A percentile compares a stretch with the other conserved stretches of the same genome.
phyloP scores from a whole-genome alignment of 2,329 filamentous ascomycete genomes.

The Ophiostoma novo-ulmi region DNA sequence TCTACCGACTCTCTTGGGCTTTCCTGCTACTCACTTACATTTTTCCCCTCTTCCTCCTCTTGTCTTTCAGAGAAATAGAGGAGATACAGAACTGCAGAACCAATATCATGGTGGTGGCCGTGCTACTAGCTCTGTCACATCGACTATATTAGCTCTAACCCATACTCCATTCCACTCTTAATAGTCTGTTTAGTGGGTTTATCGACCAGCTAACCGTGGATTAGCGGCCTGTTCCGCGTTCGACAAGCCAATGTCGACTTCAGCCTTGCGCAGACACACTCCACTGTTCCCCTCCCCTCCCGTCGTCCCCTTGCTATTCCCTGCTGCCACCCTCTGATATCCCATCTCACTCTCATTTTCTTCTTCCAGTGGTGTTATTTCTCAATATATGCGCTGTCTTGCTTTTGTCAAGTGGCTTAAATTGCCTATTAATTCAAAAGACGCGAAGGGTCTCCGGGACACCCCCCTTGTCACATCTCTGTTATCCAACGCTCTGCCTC shows the following conservation, averaged over 20 bases:
- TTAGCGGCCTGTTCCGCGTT: slow-evolving; percentile 5
- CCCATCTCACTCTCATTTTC: not conserved
- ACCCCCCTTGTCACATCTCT: too few species aligned
- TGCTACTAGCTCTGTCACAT: not conserved
- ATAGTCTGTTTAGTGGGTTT: not conserved
- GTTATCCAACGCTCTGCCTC: too few species aligned
- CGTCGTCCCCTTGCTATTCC: not conserved
- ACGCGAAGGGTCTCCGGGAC: too few species aligned
- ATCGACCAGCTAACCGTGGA: not conserved
- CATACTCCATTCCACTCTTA: not conserved
- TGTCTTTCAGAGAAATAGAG: not conserved
- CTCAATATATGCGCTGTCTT: too few species aligned
- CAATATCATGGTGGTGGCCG: not conserved
- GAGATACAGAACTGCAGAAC: not conserved
- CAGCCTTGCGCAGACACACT: slow-evolving; percentile 10
- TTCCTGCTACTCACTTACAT: too few species aligned
- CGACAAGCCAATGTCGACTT: not conserved
- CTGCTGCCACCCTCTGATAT: not conserved
- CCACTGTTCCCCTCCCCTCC: slow-evolving; percentile 3
- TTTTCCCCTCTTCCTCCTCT: too few species aligned
- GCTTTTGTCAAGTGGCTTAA: too few species aligned
- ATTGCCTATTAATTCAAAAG: not conserved
- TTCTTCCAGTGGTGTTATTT: not conserved
- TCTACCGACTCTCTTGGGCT: not conserved
- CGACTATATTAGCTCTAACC: not conserved